A percentile compares a stretch with the other conserved stretches of the same genome.
phyloP scores from a whole-genome alignment of 2,329 filamentous ascomycete species.

The Talaromyces sp. region DNA sequence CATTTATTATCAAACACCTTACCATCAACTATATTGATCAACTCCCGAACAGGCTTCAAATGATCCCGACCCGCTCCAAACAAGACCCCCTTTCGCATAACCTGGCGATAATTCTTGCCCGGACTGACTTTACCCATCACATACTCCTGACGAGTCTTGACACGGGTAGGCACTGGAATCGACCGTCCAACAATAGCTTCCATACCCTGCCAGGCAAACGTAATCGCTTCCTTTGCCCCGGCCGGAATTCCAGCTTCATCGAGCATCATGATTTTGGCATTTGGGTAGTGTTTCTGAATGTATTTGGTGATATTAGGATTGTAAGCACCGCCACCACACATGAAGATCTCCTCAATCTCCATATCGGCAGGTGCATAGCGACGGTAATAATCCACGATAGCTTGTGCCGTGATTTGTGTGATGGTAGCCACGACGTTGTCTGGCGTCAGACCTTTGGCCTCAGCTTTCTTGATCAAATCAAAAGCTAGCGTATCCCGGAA shows the following conservation, averaged over 20 bases:
- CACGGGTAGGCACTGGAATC: conserved; percentile 55
- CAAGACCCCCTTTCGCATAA: conserved; percentile 53
- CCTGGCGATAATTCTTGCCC: conserved; percentile 55
- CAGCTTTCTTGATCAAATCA: conserved; percentile 51
- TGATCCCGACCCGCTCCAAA: conserved; percentile 50
- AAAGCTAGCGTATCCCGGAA: conserved; percentile 59
- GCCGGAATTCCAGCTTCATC: conserved; percentile 59
- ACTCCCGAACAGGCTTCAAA: conserved; percentile 28
- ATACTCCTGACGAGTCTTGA: conserved; percentile 53
- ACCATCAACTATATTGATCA: background rate
- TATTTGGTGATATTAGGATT: conserved; percentile 59
- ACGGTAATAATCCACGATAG: conserved; percentile 54
- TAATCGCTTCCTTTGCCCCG: conserved; percentile 60
- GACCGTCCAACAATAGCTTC: conserved; percentile 57
- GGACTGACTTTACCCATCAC: conserved; percentile 58
- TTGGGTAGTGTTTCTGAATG: conserved; percentile 52
- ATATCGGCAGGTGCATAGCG: conserved; percentile 51
- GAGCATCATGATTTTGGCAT: conserved; percentile 54
- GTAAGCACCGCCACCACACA: conserved; percentile 60
- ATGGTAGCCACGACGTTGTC: conserved; percentile 59
- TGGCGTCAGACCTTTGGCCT: conserved; percentile 45
- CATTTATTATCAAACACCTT: conserved; percentile 12
- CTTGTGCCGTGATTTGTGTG: conserved; percentile 59
- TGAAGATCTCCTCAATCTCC: conserved; percentile 57
- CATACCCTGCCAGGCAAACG: conserved; percentile 62